phyloP scores from a whole-genome alignment of 2,329 filamentous ascomycete genomes.

The Fusarium sp. region DNA sequence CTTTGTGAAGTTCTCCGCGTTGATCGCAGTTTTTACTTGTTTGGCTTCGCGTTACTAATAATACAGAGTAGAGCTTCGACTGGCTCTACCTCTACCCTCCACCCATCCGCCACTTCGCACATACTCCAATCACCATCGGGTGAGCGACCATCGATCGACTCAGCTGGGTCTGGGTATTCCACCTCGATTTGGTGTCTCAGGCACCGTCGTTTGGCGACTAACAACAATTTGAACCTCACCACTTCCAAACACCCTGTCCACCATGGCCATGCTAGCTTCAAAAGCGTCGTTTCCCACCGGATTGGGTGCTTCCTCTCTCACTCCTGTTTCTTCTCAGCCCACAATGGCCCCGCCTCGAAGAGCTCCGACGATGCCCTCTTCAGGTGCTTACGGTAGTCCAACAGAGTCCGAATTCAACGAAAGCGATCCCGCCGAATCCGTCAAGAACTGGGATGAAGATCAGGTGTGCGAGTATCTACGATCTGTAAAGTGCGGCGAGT shows the following conservation, averaged over 20 bases:
- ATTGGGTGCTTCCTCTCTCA: slow-evolving; percentile 59
- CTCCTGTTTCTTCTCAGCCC: slow-evolving; percentile 60
- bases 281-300: slow-evolving; percentile 75
- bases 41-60: slow-evolving; percentile 38
- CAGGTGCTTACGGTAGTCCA: slow-evolving; percentile 76
- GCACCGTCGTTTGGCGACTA: slow-evolving; percentile 27
- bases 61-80: slow-evolving; percentile 19
- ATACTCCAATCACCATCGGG: slow-evolving; percentile 20
- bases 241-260: slow-evolving; percentile 6
- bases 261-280: slow-evolving; percentile 82
- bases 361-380: slow-evolving; percentile 59
- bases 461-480: slow-evolving; percentile 90
- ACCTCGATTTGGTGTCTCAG: slow-evolving; percentile 37
- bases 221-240: slow-evolving; percentile 2
- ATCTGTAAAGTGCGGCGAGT: slow-evolving; percentile 92
- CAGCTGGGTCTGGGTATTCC: slow-evolving; percentile 40
- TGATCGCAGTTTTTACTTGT: slow-evolving; percentile 40
- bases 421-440: slow-evolving; percentile 77
- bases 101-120: slow-evolving; percentile 4
- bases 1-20: slow-evolving; percentile 37
- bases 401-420: slow-evolving; percentile 96
- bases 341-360: slow-evolving; percentile 64
- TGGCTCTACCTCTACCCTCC: slow-evolving; percentile 11
- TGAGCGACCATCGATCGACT: slow-evolving; percentile 31
- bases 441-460: slow-evolving; percentile 91